These are phyloP conservation scores for Aspergillus floridensis DNA, from an alignment of 2,329 filamentous ascomycete species.

Conservation along the genomic window DNA sequence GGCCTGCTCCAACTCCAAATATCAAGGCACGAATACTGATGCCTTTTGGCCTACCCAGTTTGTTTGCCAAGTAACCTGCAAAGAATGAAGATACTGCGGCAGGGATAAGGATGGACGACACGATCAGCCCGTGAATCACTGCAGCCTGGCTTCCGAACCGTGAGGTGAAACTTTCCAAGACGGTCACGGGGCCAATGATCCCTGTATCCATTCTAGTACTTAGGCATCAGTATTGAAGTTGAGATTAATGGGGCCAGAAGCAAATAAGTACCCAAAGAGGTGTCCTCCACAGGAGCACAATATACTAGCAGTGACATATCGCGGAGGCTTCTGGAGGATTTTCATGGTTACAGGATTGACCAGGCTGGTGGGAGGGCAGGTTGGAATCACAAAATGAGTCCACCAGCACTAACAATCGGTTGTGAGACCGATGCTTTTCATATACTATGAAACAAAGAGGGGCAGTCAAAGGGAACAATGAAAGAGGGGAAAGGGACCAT, in stretches of 20 bases:
- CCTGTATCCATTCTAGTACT: conserved; percentile 47
- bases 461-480: not conserved
- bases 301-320: conserved; percentile 20
- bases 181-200: conserved; percentile 59
- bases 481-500: not conserved
- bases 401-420: not conserved
- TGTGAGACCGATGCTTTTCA: not conserved
- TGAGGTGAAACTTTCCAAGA: conserved; percentile 53
- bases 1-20: conserved; percentile 53
- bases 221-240: not conserved
- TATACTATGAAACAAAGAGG: not conserved
- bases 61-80: conserved; percentile 54
- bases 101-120: conserved; percentile 59
- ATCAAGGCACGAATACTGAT: conserved; percentile 52
- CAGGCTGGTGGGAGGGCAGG: not conserved
- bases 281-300: conserved; percentile 21
- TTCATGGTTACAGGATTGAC: conserved; percentile 1
- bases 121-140: conserved; percentile 56
- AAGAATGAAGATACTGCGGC: conserved; percentile 58
- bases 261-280: conserved; percentile 17
- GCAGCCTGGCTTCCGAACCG: conserved; percentile 53
- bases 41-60: conserved; percentile 50
- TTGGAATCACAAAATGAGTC: not conserved
- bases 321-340: conserved; percentile 11
- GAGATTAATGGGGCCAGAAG: not conserved